Conservation (phyloP, 352 stramenopile species). For the Phytopythium chamaehyphon region DNA sequence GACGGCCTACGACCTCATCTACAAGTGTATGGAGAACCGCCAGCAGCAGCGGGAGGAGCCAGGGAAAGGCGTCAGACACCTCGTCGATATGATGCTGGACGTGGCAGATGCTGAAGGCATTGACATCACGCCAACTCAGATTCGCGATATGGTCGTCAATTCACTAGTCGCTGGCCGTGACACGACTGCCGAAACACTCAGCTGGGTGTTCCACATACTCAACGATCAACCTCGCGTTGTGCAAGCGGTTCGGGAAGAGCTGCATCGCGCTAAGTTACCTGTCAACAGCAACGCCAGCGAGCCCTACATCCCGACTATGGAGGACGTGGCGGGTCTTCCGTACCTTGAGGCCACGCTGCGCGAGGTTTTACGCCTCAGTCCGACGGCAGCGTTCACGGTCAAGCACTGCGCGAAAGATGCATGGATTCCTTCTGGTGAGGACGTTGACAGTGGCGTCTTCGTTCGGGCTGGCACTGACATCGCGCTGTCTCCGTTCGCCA, state of each 20-base stretch:
- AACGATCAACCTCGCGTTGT: conserved; percentile 30
- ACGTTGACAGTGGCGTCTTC: conserved; percentile 12
- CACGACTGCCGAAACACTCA: conserved; percentile 50
- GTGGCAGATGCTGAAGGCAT: conserved; percentile 13
- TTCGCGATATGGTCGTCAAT: conserved; percentile 63
- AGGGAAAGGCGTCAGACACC: conserved; percentile 16
- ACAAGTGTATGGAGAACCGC: conserved; percentile 2
- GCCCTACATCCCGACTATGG: conserved; percentile 28
- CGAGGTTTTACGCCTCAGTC: conserved; percentile 58
- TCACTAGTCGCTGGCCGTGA: conserved; percentile 65
- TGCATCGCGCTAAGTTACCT: conserved; percentile 19
- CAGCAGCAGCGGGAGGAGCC: conserved; percentile 4
- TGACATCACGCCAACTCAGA: conserved; percentile 21
- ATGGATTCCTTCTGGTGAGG: conserved; percentile 17
- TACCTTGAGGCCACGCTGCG: conserved; percentile 55
- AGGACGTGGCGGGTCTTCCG: conserved; percentile 43
- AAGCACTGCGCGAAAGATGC: conserved; percentile 44
- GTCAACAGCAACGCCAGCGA: background rate
- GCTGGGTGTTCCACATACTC: conserved; percentile 51
- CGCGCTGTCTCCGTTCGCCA: conserved; percentile 31
- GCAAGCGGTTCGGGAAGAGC: conserved; percentile 19
- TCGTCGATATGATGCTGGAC: conserved; percentile 38
- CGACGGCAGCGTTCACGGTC: conserved; percentile 33
- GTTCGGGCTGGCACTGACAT: conserved; percentile 25
- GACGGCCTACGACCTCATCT: conserved; percentile 5